phyloP scores from a whole-genome alignment of 352 stramenopile species.

The Pythium aristosporum region DNA sequence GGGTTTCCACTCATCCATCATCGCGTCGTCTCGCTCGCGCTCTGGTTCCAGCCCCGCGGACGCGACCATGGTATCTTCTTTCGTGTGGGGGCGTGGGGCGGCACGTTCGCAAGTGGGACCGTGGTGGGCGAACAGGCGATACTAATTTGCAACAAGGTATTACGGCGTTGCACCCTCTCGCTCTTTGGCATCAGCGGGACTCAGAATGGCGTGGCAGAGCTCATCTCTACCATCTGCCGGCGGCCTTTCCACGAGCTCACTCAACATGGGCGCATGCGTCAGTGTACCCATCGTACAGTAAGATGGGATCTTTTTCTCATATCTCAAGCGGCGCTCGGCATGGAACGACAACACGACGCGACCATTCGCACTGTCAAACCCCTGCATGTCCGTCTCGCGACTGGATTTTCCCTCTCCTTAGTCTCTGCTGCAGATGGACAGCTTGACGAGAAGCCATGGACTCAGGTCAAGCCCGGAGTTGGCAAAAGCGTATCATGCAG shows the following conservation, averaged over 20 bases:
- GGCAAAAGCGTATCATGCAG: too few species aligned
- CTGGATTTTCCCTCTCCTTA: too few species aligned
- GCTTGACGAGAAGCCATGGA: too few species aligned
- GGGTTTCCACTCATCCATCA: background rate
- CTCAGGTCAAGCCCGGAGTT: too few species aligned
- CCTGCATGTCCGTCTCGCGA: too few species aligned
- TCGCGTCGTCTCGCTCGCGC: background rate
- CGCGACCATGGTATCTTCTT: background rate
- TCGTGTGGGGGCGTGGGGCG: too few species aligned
- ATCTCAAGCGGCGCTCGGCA: conserved; percentile 4
- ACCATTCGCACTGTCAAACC: background rate
- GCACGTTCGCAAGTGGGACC: background rate
- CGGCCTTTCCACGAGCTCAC: conserved; percentile 3
- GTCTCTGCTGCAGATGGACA: too few species aligned
- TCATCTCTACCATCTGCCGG: background rate
- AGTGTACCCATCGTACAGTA: too few species aligned
- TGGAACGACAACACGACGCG: conserved; percentile 3
- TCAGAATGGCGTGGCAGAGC: background rate
- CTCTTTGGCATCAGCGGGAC: background rate
- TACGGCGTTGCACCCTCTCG: background rate
- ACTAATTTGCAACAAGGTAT: background rate
- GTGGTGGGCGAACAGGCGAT: conserved; percentile 13
- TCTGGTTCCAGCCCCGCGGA: background rate
- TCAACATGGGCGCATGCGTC: background rate
- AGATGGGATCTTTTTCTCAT: too few species aligned